Percentiles rank a stretch among this genome's conserved stretches.
These are phyloP conservation scores for Penicillium bialowiezense DNA, from an alignment of 495 filamentous ascomycete species.

Conservation along the genomic window DNA sequence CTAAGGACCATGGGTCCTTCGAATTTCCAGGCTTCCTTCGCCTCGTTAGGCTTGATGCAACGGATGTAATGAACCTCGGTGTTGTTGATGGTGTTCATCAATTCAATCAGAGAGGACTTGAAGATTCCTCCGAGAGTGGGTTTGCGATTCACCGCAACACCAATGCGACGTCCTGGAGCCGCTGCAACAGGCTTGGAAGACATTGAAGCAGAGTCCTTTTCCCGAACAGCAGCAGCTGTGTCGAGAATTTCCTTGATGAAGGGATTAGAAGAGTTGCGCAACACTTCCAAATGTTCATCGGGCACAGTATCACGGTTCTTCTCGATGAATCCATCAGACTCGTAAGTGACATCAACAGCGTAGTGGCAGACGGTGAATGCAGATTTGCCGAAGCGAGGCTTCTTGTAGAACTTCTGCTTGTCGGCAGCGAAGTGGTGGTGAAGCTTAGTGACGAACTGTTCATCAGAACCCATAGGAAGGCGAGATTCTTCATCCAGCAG, in stretches of 20 bases:
- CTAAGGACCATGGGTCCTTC: slow-evolving; percentile 99
- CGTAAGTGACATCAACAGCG: slow-evolving; percentile 96
- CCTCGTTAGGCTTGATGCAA: slow-evolving; percentile 99
- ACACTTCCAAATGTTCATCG: slow-evolving; percentile 93
- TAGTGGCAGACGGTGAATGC: slow-evolving; percentile 99
- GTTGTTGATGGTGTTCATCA: slow-evolving; percentile 96
- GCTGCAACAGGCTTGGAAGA: slow-evolving; percentile 64
- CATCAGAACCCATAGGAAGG: slow-evolving; percentile 94
- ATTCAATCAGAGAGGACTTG: slow-evolving; percentile 95
- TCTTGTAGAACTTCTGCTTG: slow-evolving; percentile 98
- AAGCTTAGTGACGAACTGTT: slow-evolving; percentile 95
- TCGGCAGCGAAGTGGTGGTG: slow-evolving; percentile 89
- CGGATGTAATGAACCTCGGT: slow-evolving; percentile 99
- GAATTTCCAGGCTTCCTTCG: slow-evolving; percentile 95
- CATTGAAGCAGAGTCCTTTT: slow-evolving; percentile 79
- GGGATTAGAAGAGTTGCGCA: slow-evolving; percentile 76
- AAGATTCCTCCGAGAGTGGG: slow-evolving; percentile 97
- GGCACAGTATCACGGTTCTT: slow-evolving; percentile 99
- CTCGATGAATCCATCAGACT: slow-evolving; percentile 99
- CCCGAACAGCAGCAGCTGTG: slow-evolving; percentile 78
- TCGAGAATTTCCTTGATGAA: slow-evolving; percentile 86
- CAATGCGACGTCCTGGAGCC: slow-evolving; percentile 74
- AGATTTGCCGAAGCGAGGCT: slow-evolving; percentile 95
- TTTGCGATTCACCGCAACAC: slow-evolving; percentile 90
- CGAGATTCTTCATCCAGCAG: slow-evolving; percentile 95